These are phyloP conservation scores for Vigna nakashimae DNA, from an alignment of 306 rosid species.

Conservation along the genomic window DNA sequence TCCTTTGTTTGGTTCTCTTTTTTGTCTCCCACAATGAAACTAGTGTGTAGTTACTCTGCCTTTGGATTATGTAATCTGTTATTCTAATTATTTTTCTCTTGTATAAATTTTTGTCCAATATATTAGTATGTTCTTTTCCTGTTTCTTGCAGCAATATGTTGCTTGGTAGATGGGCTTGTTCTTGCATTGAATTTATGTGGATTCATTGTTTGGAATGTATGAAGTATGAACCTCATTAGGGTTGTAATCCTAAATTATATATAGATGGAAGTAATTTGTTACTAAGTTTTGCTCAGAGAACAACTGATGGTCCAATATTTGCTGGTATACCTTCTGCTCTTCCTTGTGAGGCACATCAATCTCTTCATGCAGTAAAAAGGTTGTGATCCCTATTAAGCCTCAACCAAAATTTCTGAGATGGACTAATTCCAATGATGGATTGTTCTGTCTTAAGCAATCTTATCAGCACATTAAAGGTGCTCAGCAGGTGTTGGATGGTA, in stretches of 20 bases:
- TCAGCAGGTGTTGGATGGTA: no score
- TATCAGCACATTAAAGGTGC: no score
- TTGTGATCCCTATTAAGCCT: no score
- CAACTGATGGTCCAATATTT: conserved; percentile 80
- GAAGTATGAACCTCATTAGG: conserved; percentile 37
- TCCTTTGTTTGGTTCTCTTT: conserved; percentile 86
- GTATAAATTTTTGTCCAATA: conserved; percentile 4
- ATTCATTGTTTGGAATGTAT: conserved; percentile 84
- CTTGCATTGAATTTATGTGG: conserved; percentile 71
- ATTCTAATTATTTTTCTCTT: conserved; percentile 14
- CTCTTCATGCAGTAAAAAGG: conserved; percentile 7
- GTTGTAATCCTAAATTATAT: neutral
- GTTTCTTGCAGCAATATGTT: conserved; percentile 70
- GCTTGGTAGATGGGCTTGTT: conserved; percentile 86
- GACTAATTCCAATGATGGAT: no score
- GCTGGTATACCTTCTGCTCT: conserved; percentile 74
- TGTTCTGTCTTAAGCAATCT: no score
- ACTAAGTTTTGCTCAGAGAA: conserved; percentile 58
- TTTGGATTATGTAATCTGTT: conserved; percentile 22
- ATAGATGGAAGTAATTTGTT: neutral
- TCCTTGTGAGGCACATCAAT: conserved; percentile 68
- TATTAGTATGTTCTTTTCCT: conserved; percentile 11
- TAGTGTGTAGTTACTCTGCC: conserved; percentile 52
- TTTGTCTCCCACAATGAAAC: conserved; percentile 56
- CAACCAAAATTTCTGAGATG: neutral